Conservation (phyloP, 192 early-diverging fungal species). For the Rhizophagus sp. region DNA sequence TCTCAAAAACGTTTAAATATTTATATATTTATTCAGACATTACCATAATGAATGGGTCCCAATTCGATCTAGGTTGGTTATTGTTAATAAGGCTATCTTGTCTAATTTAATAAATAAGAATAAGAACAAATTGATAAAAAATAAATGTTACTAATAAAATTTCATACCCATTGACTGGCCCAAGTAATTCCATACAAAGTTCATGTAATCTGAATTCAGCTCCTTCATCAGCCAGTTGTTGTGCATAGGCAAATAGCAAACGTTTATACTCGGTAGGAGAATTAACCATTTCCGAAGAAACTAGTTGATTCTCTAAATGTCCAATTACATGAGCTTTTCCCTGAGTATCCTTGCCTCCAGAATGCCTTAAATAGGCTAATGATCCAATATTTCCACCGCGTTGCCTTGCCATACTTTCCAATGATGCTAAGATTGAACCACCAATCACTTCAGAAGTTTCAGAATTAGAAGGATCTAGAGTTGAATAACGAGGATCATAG, state of each 20-base stretch:
- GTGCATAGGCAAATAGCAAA: constrained; percentile 65
- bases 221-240: constrained; percentile 66
- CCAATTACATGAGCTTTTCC: constrained; percentile 45
- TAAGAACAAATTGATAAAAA: constrained; percentile 4
- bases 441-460: constrained; percentile 24
- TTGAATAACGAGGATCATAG: constrained; percentile 57
- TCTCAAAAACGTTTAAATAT: constrained; percentile 30
- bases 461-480: constrained; percentile 48
- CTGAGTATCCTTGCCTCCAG: constrained; percentile 17
- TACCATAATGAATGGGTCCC: constrained; percentile 27
- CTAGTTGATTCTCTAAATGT: constrained; percentile 62
- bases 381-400: constrained; percentile 33
- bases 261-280: constrained; percentile 59
- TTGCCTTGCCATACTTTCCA: constrained; percentile 31
- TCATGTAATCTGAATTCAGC: constrained; percentile 63
- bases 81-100: not conserved
- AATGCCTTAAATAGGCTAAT: constrained; percentile 34
- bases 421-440: constrained; percentile 30
- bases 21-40: constrained; percentile 34
- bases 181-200: constrained; percentile 66
- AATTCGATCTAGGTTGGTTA: not conserved
- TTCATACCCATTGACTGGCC: constrained; percentile 52
- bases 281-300: constrained; percentile 49
- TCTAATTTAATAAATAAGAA: constrained; percentile 22
- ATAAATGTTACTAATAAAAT: not conserved